Conservation (phyloP, 2,329 filamentous ascomycete species). For the Fusarium redolens region DNA sequence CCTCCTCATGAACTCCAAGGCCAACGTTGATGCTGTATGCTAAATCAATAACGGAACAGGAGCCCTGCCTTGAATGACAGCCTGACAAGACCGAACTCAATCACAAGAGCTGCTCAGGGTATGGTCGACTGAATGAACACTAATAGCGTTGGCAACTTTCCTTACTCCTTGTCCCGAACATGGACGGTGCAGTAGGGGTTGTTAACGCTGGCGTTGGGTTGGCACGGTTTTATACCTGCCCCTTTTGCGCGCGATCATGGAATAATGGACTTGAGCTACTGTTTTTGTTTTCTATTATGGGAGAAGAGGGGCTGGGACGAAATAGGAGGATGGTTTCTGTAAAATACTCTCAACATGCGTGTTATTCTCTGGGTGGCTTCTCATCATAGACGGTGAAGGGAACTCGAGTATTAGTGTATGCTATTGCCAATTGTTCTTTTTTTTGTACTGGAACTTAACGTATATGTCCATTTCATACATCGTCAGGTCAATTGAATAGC, state of each 20-base stretch:
- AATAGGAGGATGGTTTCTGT: slow-evolving; percentile 53
- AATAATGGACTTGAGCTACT: slow-evolving; percentile 39
- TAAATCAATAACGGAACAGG: slow-evolving; percentile 23
- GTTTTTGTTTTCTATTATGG: slow-evolving; percentile 34
- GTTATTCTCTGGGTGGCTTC: slow-evolving; percentile 54
- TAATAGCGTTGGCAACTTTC: slow-evolving; percentile 42
- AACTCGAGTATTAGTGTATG: slow-evolving; percentile 57
- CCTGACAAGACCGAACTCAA: slow-evolving; percentile 53
- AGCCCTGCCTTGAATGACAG: slow-evolving; percentile 38
- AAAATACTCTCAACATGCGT: slow-evolving; percentile 63
- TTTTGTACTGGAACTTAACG: slow-evolving; percentile 9
- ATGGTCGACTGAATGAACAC: slow-evolving; percentile 37
- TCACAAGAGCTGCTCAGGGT: slow-evolving; percentile 40
- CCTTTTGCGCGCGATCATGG: slow-evolving; percentile 38
- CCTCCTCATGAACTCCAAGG: slow-evolving; percentile 99
- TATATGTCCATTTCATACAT: background rate
- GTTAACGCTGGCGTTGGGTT: slow-evolving; percentile 39
- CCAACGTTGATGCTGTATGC: slow-evolving; percentile 71
- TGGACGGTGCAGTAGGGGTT: slow-evolving; percentile 29
- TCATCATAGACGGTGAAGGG: slow-evolving; percentile 61
- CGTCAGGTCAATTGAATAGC: background rate
- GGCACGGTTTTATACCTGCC: slow-evolving; percentile 34
- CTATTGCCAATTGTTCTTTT: slow-evolving; percentile 49
- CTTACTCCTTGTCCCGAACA: slow-evolving; percentile 20
- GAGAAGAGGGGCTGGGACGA: slow-evolving; percentile 38